Conservation (phyloP, 2,329 filamentous ascomycete species). For the Colletotrichum somersetense region DNA sequence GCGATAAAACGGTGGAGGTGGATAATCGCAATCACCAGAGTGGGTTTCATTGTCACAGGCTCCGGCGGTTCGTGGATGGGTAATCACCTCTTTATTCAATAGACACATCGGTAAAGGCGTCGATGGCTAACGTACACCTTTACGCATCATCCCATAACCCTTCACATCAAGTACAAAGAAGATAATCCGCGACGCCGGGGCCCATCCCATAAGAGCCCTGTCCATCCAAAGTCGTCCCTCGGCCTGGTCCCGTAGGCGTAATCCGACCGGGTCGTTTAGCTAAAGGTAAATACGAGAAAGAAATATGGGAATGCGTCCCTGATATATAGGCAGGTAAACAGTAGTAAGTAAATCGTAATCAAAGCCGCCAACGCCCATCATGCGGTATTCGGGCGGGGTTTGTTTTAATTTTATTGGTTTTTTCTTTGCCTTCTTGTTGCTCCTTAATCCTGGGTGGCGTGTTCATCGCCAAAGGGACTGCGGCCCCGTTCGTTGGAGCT, state of each 20-base stretch:
- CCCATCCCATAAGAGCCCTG: conserved; percentile 37
- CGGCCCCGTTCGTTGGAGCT: conserved; percentile 49
- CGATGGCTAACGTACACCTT: conserved; percentile 29
- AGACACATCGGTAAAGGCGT: conserved; percentile 30
- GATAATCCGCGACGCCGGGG: conserved; percentile 39
- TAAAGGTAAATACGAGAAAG: conserved; percentile 40
- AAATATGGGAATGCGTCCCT: conserved; percentile 38
- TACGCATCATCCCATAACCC: conserved; percentile 35
- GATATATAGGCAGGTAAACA: conserved; percentile 40
- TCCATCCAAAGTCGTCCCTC: conserved; percentile 41
- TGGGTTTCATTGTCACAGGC: not conserved
- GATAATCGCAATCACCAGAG: not conserved
- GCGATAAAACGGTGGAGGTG: not conserved
- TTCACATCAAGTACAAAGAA: conserved; percentile 27
- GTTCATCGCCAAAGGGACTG: conserved; percentile 70
- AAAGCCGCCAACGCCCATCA: conserved; percentile 19
- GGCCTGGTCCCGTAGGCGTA: conserved; percentile 38
- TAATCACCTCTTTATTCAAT: conserved; percentile 37
- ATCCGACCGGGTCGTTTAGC: conserved; percentile 38
- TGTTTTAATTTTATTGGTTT: conserved; percentile 3
- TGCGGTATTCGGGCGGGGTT: not conserved
- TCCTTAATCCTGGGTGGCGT: conserved; percentile 65
- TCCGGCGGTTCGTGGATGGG: not conserved
- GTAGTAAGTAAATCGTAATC: conserved; percentile 36
- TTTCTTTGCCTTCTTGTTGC: not conserved